Percentiles rank a stretch among this genome's conserved stretches.
Evolutionary conservation across 352 stramenopile genomes (phyloP).

Genomic region (Pythium diclinum): DNA sequence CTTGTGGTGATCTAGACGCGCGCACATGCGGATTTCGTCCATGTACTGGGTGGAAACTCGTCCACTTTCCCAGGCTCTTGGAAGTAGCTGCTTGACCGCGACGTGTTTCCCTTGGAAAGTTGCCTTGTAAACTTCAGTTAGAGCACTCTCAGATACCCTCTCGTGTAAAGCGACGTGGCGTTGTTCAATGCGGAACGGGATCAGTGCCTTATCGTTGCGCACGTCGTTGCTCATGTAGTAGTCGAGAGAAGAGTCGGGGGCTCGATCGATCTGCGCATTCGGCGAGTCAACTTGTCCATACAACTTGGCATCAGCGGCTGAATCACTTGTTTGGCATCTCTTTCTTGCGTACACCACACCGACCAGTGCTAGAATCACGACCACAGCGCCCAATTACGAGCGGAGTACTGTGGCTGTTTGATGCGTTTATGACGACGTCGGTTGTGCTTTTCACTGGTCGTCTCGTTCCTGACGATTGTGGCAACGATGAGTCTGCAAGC

Average conservation of each 20-base stretch:
- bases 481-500: background rate
- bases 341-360: background rate
- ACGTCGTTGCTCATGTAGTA: slow-evolving; percentile 3
- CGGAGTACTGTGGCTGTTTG: background rate
- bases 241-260: background rate
- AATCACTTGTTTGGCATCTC: background rate
- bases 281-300: background rate
- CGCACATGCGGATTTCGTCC: slow-evolving; percentile 33
- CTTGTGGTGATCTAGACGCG: slow-evolving; percentile 31
- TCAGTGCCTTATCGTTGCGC: background rate
- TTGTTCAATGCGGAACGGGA: slow-evolving; percentile 6
- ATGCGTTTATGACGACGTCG: background rate
- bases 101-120: slow-evolving; percentile 1
- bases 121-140: slow-evolving; percentile 1
- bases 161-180: background rate
- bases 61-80: slow-evolving; percentile 18
- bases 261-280: background rate
- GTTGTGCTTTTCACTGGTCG: background rate
- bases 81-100: slow-evolving; percentile 14
- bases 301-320: background rate
- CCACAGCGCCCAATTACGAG: background rate
- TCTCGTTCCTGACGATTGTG: background rate
- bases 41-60: slow-evolving; percentile 20
- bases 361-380: background rate
- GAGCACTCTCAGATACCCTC: background rate